Percentiles rank a stretch among this genome's conserved stretches.
Conservation (phyloP, 306 rosid genomes). For the Vicia faba region DNA sequence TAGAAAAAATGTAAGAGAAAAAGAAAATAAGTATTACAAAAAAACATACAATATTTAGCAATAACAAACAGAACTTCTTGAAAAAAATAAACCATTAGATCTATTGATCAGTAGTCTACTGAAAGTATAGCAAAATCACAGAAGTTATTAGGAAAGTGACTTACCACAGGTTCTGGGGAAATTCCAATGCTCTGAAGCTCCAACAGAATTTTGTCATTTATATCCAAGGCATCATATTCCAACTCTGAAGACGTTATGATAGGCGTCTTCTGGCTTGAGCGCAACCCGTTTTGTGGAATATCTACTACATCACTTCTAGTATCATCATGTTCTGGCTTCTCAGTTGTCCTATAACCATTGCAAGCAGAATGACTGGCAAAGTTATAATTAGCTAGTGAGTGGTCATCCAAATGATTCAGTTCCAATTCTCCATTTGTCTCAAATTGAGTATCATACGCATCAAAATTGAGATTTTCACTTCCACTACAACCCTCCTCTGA, state of each 20-base stretch:
- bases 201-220: slow-evolving; percentile 76
- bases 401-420: slow-evolving; percentile 54
- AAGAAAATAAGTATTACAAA: slow-evolving; percentile 32
- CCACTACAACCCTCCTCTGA: slow-evolving; percentile 67
- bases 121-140: slow-evolving; percentile 19
- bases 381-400: slow-evolving; percentile 49
- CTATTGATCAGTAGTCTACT: slow-evolving; percentile 2
- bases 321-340: slow-evolving; percentile 53
- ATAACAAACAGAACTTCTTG: slow-evolving; percentile 4
- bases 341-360: slow-evolving; percentile 56
- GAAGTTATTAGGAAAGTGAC: slow-evolving; percentile 36
- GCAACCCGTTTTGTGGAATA: slow-evolving; percentile 47
- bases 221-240: slow-evolving; percentile 63
- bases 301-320: slow-evolving; percentile 46
- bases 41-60: slow-evolving; percentile 21
- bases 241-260: slow-evolving; percentile 55
- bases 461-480: slow-evolving; percentile 56
- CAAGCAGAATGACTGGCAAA: slow-evolving; percentile 59
- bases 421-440: slow-evolving; percentile 67
- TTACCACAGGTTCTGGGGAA: slow-evolving; percentile 68
- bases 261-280: slow-evolving; percentile 46
- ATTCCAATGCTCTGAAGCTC: slow-evolving; percentile 89
- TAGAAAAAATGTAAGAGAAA: slow-evolving; percentile 48
- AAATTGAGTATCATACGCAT: slow-evolving; percentile 53
- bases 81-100: slow-evolving; percentile 23